phyloP scores from a whole-genome alignment of 192 early-diverging fungal genomes.

The Backusella westeae region DNA sequence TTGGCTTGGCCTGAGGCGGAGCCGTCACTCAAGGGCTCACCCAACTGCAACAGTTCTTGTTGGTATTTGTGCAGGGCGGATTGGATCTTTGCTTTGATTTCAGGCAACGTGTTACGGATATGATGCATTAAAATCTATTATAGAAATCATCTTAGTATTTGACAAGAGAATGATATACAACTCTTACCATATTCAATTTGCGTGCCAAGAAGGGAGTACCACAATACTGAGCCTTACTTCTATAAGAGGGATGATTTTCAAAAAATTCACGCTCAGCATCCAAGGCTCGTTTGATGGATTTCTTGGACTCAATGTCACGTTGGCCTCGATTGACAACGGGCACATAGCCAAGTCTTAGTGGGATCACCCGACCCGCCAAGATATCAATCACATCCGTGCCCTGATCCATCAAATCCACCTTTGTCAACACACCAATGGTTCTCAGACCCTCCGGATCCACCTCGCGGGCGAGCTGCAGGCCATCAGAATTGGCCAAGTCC shows the following conservation, averaged over 20 bases:
- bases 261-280: constrained; percentile 92
- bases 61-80: constrained; percentile 82
- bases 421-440: constrained; percentile 99
- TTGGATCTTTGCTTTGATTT: constrained; percentile 98
- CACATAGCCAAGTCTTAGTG: constrained; percentile 94
- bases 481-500: constrained; percentile 99
- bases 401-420: constrained; percentile 99
- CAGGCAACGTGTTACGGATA: constrained; percentile 95
- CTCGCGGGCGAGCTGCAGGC: constrained; percentile 97
- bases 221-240: constrained; percentile 97
- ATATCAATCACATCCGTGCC: constrained; percentile 99
- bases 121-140: constrained; percentile 97
- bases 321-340: constrained; percentile 99
- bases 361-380: constrained; percentile 95
- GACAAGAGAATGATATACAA: background rate
- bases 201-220: constrained; percentile 98
- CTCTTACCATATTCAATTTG: constrained; percentile 86
- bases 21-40: constrained; percentile 87
- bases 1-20: constrained; percentile 72
- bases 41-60: constrained; percentile 82
- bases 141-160: background rate
- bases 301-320: constrained; percentile 93
- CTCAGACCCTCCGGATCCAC: constrained; percentile 98
- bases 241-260: constrained; percentile 92
- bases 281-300: constrained; percentile 83